phyloP scores from a whole-genome alignment of 2,329 filamentous ascomycete species.

The Scorias spongiosa region DNA sequence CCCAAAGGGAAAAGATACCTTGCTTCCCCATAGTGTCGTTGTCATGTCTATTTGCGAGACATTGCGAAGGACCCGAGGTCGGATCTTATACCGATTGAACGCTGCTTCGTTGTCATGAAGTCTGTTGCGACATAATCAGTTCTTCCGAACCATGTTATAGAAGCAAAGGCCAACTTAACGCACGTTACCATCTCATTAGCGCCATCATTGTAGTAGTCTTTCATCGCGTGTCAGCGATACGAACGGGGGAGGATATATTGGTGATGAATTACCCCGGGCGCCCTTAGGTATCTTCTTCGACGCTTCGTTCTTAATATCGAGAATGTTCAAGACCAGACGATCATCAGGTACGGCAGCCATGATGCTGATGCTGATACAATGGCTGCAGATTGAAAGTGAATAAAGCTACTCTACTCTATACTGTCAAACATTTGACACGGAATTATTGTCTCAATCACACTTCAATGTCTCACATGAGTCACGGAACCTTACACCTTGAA shows the following conservation, averaged over 20 bases:
- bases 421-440: too few relatives aligned
- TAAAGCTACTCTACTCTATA: too few relatives aligned
- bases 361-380: too few relatives aligned
- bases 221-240: background rate
- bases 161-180: background rate
- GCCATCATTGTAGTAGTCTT: background rate
- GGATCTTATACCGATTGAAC: constrained; percentile 29
- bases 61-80: constrained; percentile 22
- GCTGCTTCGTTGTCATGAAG: constrained; percentile 38
- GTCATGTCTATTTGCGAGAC: constrained; percentile 23
- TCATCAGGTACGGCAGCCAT: too few relatives aligned
- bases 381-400: too few relatives aligned
- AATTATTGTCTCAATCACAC: too few relatives aligned
- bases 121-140: constrained; percentile 35
- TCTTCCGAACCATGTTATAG: constrained; percentile 41
- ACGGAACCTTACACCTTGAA: too few relatives aligned
- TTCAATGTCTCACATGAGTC: too few relatives aligned
- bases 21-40: constrained; percentile 29
- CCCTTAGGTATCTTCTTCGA: constrained; percentile 7
- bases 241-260: background rate
- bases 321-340: constrained; percentile 7
- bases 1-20: constrained; percentile 33
- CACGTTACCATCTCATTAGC: background rate
- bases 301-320: constrained; percentile 9
- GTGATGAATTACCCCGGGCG: constrained; percentile 3